phyloP scores from a whole-genome alignment of 2,329 filamentous ascomycete species.

The Monascus ruber region DNA sequence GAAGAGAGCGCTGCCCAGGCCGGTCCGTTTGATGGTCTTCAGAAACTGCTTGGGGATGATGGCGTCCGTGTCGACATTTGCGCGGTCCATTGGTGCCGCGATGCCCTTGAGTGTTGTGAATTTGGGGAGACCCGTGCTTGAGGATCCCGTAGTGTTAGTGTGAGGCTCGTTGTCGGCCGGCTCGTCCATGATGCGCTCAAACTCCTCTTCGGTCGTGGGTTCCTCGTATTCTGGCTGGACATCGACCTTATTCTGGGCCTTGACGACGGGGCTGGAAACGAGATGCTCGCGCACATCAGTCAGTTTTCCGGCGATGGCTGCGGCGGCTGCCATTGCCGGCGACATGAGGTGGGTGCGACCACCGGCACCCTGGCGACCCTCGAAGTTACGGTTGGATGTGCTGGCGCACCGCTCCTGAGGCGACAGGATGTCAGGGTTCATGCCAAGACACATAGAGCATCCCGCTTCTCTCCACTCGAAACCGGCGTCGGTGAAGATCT shows the following conservation, averaged over 20 bases:
- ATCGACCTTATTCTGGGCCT: constrained; percentile 47
- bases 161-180: constrained; percentile 53
- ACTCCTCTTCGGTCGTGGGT: constrained; percentile 48
- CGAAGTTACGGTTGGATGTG: constrained; percentile 95
- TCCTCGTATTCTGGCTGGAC: constrained; percentile 51
- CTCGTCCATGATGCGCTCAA: constrained; percentile 51
- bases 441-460: constrained; percentile 97
- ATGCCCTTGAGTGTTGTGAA: constrained; percentile 78
- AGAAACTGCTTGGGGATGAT: constrained; percentile 99
- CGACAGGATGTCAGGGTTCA: constrained; percentile 96
- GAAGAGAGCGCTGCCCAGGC: constrained; percentile 80
- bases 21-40: constrained; percentile 97
- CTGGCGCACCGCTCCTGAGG: constrained; percentile 88
- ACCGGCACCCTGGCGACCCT: constrained; percentile 84
- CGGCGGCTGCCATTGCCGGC: constrained; percentile 89
- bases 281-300: constrained; percentile 78
- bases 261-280: constrained; percentile 34
- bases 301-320: constrained; percentile 79
- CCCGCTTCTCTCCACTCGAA: constrained; percentile 98
- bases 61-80: constrained; percentile 96
- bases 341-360: constrained; percentile 94
- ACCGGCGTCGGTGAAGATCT: constrained; percentile 81
- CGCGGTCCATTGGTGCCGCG: constrained; percentile 73
- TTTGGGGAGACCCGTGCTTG: constrained; percentile 60
- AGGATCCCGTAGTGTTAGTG: constrained; percentile 46